Percentiles rank a stretch among this genome's conserved stretches.
phyloP scores from a whole-genome alignment of 805 yeast species.

The Ogataea salicorniae region DNA sequence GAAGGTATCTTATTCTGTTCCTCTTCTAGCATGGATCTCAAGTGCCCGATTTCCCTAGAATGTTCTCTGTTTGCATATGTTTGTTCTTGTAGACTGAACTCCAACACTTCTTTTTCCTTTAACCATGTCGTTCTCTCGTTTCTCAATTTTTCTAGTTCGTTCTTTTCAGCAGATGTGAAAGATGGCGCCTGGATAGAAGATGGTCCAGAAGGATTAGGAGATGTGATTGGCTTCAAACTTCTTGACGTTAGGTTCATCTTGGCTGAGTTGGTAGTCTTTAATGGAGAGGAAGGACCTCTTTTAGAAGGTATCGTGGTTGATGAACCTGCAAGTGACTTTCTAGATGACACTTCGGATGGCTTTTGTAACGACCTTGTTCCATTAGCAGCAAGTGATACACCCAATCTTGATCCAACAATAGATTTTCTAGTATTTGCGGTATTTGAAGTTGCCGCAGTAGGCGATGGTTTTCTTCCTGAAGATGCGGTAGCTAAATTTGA shows the following conservation, averaged over 20 bases:
- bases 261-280: slow-evolving; percentile 31
- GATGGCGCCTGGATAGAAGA: slow-evolving; percentile 13
- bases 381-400: neutral
- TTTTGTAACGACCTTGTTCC: neutral
- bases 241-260: slow-evolving; percentile 27
- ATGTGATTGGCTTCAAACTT: slow-evolving; percentile 18
- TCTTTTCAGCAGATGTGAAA: slow-evolving; percentile 27
- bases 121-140: slow-evolving; percentile 48
- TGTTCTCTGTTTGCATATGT: slow-evolving; percentile 28
- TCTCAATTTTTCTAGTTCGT: slow-evolving; percentile 47
- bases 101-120: slow-evolving; percentile 29
- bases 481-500: neutral
- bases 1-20: slow-evolving; percentile 47
- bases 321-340: slow-evolving; percentile 12
- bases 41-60: slow-evolving; percentile 29
- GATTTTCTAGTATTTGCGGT: neutral
- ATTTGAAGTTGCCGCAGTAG: slow-evolving; percentile 2
- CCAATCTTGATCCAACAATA: neutral
- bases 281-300: slow-evolving; percentile 67
- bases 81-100: slow-evolving; percentile 26
- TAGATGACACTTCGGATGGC: slow-evolving; percentile 6
- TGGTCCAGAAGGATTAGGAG: slow-evolving; percentile 13
- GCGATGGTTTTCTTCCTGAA: neutral
- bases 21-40: slow-evolving; percentile 35
- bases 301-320: slow-evolving; percentile 48